A percentile compares a stretch with the other conserved stretches of the same genome.
Conservation (phyloP, 2,329 filamentous ascomycete genomes). For the Acrocalymma vagum region DNA sequence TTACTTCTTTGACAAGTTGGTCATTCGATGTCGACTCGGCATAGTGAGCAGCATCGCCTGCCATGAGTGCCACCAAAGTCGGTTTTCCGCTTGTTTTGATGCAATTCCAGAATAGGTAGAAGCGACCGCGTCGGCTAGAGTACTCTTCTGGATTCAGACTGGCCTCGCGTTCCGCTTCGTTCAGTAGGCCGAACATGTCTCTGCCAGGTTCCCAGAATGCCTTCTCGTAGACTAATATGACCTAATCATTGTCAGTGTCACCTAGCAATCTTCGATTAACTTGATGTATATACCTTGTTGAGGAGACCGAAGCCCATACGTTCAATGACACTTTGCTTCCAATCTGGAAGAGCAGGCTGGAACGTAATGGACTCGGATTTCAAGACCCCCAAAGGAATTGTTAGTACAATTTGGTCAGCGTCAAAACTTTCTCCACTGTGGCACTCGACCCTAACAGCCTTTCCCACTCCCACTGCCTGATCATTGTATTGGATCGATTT, state of each 20-base stretch:
- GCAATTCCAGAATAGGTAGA: constrained; percentile 98
- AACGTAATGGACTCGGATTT: constrained; percentile 87
- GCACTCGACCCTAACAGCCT: constrained; percentile 62
- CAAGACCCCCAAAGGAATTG: constrained; percentile 87
- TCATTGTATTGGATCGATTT: constrained; percentile 72
- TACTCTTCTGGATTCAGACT: constrained; percentile 86
- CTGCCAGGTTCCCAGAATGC: constrained; percentile 90
- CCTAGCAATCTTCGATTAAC: not conserved
- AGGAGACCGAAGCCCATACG: constrained; percentile 91
- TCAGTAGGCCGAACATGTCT: constrained; percentile 93
- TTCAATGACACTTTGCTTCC: constrained; percentile 82
- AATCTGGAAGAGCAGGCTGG: constrained; percentile 85
- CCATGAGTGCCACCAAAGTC: constrained; percentile 91
- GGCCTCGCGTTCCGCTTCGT: constrained; percentile 72
- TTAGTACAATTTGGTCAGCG: constrained; percentile 91
- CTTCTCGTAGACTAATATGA: constrained; percentile 86
- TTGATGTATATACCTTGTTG: constrained; percentile 72
- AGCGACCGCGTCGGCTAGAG: constrained; percentile 79
- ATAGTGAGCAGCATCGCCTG: constrained; percentile 89
- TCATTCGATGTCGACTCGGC: constrained; percentile 81
- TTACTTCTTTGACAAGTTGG: constrained; percentile 81
- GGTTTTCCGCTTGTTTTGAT: constrained; percentile 86
- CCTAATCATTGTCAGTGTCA: constrained; percentile 40
- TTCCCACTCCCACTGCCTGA: constrained; percentile 22
- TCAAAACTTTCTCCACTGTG: constrained; percentile 79